Percentiles rank a stretch among this genome's conserved stretches.
Evolutionary conservation across 169 alveolate genomes (phyloP).

Genomic region (Perkinsus chesapeaki): DNA sequence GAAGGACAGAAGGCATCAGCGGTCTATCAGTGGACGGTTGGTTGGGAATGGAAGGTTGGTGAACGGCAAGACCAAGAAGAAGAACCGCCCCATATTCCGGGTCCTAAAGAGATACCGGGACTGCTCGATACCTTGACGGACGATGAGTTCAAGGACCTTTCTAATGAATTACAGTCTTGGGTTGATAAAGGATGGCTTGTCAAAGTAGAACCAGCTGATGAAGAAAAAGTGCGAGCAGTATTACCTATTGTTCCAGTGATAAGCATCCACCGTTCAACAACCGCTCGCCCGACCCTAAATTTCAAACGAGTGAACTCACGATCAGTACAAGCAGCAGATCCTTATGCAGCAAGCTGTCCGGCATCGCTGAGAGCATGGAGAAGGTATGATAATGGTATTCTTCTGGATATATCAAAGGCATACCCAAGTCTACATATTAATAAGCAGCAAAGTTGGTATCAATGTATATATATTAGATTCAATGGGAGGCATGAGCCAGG

Average conservation of each 20-base stretch:
- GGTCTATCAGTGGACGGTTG: not conserved
- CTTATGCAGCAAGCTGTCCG: not conserved
- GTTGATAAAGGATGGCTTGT: not conserved
- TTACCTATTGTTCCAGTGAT: not conserved
- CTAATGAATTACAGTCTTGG: not conserved
- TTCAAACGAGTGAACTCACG: not conserved
- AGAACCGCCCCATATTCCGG: not conserved
- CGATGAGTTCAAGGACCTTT: not conserved
- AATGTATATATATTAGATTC: not conserved
- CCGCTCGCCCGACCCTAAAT: not conserved
- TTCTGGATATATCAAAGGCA: not conserved
- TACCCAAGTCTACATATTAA: not conserved
- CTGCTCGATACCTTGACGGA: not conserved
- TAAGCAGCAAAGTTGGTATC: not conserved
- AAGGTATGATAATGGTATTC: not conserved
- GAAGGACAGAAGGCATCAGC: not conserved
- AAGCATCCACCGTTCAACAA: not conserved
- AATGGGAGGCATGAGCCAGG: not conserved
- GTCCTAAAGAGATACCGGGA: not conserved
- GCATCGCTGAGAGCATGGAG: not conserved
- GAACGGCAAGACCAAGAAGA: not conserved
- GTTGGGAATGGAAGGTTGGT: not conserved
- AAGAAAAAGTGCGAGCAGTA: not conserved
- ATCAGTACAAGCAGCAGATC: not conserved
- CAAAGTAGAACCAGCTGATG: not conserved